Evolutionary conservation across 805 yeast genomes (phyloP).

Genomic region (Millerozyma acaciae): DNA sequence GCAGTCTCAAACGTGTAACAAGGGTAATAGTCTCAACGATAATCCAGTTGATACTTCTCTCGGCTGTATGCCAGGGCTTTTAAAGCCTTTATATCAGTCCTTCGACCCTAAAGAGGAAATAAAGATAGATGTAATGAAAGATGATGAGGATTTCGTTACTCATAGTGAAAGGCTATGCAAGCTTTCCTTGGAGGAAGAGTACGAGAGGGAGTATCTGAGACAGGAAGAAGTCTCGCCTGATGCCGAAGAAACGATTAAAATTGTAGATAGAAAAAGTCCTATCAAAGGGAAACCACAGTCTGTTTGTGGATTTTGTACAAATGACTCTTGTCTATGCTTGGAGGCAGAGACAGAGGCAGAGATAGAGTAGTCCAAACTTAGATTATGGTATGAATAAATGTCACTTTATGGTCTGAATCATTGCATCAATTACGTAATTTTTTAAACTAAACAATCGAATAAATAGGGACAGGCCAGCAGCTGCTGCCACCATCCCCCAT

Average conservation of each 20-base stretch:
- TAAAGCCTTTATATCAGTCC: conserved; percentile 10
- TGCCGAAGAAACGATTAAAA: neutral
- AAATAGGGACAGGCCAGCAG: too few relatives aligned
- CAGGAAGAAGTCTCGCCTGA: neutral
- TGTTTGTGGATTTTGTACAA: conserved; percentile 37
- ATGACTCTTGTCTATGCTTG: conserved; percentile 40
- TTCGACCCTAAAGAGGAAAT: conserved; percentile 4
- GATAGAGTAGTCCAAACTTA: too few relatives aligned
- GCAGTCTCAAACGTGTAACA: neutral
- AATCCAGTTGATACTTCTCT: conserved; percentile 1
- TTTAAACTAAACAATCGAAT: too few relatives aligned
- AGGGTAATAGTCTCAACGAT: neutral
- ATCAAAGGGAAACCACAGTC: neutral
- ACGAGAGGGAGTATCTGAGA: conserved; percentile 2
- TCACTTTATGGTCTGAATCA: too few relatives aligned
- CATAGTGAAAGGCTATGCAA: conserved; percentile 3
- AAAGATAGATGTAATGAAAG: conserved; percentile 2
- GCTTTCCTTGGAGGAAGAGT: conserved; percentile 6
- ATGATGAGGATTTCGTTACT: conserved; percentile 4
- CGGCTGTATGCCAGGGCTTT: conserved; percentile 13
- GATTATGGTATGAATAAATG: too few relatives aligned
- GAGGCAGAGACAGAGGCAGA: conserved; percentile 35
- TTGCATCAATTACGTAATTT: too few relatives aligned
- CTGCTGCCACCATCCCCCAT: too few relatives aligned
- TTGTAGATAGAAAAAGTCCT: neutral